Evolutionary conservation across 495 filamentous ascomycete genomes (phyloP), one percentile per base, ranked within the genome.

Genomic region (Platismatia glauca): DNA sequence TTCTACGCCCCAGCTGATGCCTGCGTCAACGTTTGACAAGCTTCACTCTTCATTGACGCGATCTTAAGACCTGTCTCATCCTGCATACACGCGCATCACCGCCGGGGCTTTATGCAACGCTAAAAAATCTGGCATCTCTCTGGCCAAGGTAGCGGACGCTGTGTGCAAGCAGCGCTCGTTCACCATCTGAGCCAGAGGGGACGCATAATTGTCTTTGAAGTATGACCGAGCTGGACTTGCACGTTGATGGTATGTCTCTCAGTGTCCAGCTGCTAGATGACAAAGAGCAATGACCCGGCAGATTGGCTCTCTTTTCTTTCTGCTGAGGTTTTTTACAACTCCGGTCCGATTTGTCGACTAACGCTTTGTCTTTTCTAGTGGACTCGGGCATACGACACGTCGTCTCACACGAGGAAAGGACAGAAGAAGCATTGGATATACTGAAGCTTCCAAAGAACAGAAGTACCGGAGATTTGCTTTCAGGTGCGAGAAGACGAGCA

Each of bases 381-480:
- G 55, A 64, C 38, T 46, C 50, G 16, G 55, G n/a, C 29, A 55
- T 67, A 53, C 38, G 58, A 35, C 57, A 60, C 38, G 57, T 58
- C 15, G 55, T 59, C 48, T 68, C 64, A 38, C 67, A 63, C 33
- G 57, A 64, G 39, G 60, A 63, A 52, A 64, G 39, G 35, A 13
- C 31, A 13, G 52, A 53, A 43, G 15, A 55, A 29, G 37, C 37
- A 18, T 18, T 41, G 39, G 39, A 57, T 9, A 27, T 38, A 55
- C 64, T 70, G 27, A 50, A 52, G 16, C 59, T 89, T 59, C 89
- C 79, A 65, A 87, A 82, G 74, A 85, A 84, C 75, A 76, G 77
- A 63, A 87, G 84, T 67, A 82, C 83, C 29, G 77, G 84, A 27
- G 86, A 84, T 68, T 79, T 89, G 33, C 73, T 81, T 31, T 71